These are phyloP conservation scores for Termitomyces sp. DNA, from an alignment of 768 basidiomycete genomes.

Conservation along the genomic window DNA sequence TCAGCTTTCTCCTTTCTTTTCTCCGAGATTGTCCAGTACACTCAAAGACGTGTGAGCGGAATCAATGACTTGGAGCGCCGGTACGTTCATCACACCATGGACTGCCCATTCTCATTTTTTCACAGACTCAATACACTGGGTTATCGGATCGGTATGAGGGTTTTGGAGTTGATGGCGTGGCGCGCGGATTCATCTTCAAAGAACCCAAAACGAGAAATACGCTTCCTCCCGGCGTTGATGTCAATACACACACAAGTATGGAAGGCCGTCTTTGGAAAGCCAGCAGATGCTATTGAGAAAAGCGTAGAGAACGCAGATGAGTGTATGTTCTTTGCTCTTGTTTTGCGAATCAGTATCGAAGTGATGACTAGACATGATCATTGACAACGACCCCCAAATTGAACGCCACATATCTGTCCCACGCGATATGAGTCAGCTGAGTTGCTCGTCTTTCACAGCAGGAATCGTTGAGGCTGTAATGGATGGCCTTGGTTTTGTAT, in stretches of 20 bases:
- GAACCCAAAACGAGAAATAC: constrained; percentile 88
- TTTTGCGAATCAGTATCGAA: constrained; percentile 3
- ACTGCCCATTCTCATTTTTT: neutral
- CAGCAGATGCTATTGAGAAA: constrained; percentile 94
- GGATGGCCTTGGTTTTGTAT: constrained; percentile 89
- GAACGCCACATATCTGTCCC: constrained; percentile 93
- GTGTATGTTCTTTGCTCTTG: constrained; percentile 45
- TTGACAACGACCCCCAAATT: constrained; percentile 91
- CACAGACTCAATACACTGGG: constrained; percentile 85
- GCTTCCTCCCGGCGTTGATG: constrained; percentile 89
- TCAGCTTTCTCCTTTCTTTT: constrained; percentile 88
- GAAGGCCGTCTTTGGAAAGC: constrained; percentile 88
- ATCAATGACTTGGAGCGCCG: constrained; percentile 94
- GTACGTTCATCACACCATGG: constrained; percentile 35
- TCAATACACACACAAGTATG: constrained; percentile 94
- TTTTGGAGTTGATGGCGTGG: constrained; percentile 84
- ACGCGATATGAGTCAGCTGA: constrained; percentile 88
- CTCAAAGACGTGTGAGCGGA: constrained; percentile 90
- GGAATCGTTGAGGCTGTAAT: constrained; percentile 96
- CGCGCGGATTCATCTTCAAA: constrained; percentile 74
- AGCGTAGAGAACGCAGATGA: constrained; percentile 96
- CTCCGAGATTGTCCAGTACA: constrained; percentile 92
- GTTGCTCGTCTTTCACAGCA: constrained; percentile 96
- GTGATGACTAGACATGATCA: constrained; percentile 79
- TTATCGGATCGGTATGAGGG: constrained; percentile 84